Evolutionary conservation across 768 basidiomycete genomes (phyloP).

Genomic region (Gymnopilus dilepis): DNA sequence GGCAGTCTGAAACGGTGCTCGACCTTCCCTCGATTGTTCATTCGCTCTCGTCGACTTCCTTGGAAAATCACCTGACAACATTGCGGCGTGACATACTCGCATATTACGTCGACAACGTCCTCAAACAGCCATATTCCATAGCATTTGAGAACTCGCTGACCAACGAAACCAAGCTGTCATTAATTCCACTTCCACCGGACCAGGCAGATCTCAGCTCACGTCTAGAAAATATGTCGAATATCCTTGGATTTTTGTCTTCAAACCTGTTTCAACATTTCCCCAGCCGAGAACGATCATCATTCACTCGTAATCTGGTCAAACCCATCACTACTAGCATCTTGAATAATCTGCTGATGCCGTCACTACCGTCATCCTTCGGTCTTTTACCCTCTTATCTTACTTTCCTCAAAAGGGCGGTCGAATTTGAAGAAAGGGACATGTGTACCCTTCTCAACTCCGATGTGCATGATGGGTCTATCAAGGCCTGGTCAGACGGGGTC

Average conservation of each 20-base stretch:
- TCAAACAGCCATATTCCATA: conserved; percentile 57
- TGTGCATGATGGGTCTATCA: conserved; percentile 56
- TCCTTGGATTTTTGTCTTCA: conserved; percentile 67
- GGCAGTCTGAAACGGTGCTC: conserved; percentile 56
- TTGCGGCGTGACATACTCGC: conserved; percentile 68
- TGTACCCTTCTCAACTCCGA: conserved; percentile 54
- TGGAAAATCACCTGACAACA: conserved; percentile 60
- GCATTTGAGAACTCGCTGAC: conserved; percentile 39
- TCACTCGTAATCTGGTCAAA: conserved; percentile 64
- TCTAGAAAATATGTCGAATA: conserved; percentile 58
- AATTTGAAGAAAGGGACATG: conserved; percentile 67
- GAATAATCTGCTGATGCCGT: conserved; percentile 67
- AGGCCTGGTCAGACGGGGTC: conserved; percentile 71
- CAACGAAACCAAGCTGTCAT: conserved; percentile 52
- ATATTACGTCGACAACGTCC: conserved; percentile 62
- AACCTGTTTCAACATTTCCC: conserved; percentile 66
- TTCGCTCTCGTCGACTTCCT: conserved; percentile 59
- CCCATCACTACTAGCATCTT: conserved; percentile 67
- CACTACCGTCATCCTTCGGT: conserved; percentile 69
- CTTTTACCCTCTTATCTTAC: conserved; percentile 66
- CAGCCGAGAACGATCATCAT: conserved; percentile 43
- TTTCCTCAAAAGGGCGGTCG: conserved; percentile 59
- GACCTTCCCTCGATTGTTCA: conserved; percentile 59
- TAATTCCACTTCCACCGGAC: conserved; percentile 50
- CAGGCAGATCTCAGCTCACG: conserved; percentile 42